phyloP scores from a whole-genome alignment of 2,329 filamentous ascomycete genomes.

The Epicoccum sorghinum region DNA sequence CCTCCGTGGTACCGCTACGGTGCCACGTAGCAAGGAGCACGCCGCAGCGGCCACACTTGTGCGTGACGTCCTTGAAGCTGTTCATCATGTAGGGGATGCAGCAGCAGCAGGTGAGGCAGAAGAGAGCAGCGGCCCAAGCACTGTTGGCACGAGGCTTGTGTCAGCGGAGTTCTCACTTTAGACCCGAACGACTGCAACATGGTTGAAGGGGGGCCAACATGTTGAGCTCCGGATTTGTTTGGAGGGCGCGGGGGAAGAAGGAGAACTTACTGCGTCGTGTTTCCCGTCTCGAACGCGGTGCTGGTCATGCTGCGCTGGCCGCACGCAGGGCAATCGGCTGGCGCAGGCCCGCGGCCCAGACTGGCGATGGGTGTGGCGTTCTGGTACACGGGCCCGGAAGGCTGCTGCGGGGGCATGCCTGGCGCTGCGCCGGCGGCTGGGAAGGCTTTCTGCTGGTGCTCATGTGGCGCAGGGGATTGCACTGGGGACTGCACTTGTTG shows the following conservation, averaged over 20 bases:
- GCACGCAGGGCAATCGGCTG: slow-evolving; percentile 57
- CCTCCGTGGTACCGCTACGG: slow-evolving; percentile 54
- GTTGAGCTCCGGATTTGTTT: too few species aligned
- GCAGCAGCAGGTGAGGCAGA: slow-evolving; percentile 52
- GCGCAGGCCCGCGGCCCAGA: slow-evolving; percentile 46
- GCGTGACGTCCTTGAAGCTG: slow-evolving; percentile 56
- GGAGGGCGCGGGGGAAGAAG: too few species aligned
- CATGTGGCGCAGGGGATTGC: slow-evolving; percentile 23
- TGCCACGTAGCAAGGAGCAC: slow-evolving; percentile 56
- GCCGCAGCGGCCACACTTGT: slow-evolving; percentile 56
- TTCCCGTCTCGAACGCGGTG: slow-evolving; percentile 43
- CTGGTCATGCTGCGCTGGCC: slow-evolving; percentile 50
- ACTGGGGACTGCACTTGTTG: slow-evolving; percentile 31
- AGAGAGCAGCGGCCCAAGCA: slow-evolving; percentile 54
- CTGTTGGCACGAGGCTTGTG: slow-evolving; percentile 33
- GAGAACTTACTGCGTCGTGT: slow-evolving; percentile 49
- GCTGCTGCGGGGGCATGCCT: slow-evolving; percentile 45
- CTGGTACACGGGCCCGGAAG: slow-evolving; percentile 43
- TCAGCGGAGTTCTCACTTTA: slow-evolving; percentile 6
- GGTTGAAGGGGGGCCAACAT: too few species aligned
- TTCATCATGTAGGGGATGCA: slow-evolving; percentile 58
- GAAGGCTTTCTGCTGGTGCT: slow-evolving; percentile 12
- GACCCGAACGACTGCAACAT: too few species aligned
- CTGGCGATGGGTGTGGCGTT: slow-evolving; percentile 43
- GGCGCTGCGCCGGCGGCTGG: slow-evolving; percentile 12